Conservation (phyloP, 371 early-diverging fungal genomes). For the Smittium mucronatum region DNA sequence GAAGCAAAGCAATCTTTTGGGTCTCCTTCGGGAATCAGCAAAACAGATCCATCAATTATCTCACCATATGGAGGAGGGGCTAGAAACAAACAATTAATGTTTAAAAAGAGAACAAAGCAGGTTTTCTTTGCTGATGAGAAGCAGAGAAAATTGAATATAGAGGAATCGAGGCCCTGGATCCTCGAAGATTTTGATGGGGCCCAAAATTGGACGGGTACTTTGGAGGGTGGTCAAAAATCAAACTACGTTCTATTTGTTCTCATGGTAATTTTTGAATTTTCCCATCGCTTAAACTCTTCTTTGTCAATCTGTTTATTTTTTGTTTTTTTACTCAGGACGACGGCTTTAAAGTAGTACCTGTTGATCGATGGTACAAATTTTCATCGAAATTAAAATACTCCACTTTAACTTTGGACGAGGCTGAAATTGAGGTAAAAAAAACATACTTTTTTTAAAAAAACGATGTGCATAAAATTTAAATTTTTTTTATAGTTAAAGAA, state of each 20-base stretch:
- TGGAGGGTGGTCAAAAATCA: slow-evolving; percentile 64
- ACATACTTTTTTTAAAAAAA: slow-evolving; percentile 14
- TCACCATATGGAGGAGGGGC: slow-evolving; percentile 68
- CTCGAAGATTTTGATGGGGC: slow-evolving; percentile 57
- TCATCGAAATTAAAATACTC: slow-evolving; percentile 59
- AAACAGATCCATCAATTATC: slow-evolving; percentile 58
- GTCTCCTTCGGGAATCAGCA: slow-evolving; percentile 37
- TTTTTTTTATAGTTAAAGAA: slow-evolving; percentile 2
- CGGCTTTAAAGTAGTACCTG: slow-evolving; percentile 77
- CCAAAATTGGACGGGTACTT: slow-evolving; percentile 53
- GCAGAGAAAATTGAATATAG: slow-evolving; percentile 48
- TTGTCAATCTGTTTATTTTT: neutral
- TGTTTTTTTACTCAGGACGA: slow-evolving; percentile 29
- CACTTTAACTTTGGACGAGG: slow-evolving; percentile 79
- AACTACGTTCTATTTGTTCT: slow-evolving; percentile 73
- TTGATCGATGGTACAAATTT: slow-evolving; percentile 85
- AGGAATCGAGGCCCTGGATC: slow-evolving; percentile 66
- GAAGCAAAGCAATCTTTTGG: slow-evolving; percentile 7
- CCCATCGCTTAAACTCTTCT: neutral
- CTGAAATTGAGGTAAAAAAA: slow-evolving; percentile 69
- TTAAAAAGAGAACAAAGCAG: slow-evolving; percentile 71
- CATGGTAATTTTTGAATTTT: slow-evolving; percentile 27
- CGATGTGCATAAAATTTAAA: neutral
- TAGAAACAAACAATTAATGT: slow-evolving; percentile 61
- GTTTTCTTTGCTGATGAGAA: slow-evolving; percentile 62